Evolutionary conservation across 2,329 filamentous ascomycete species (phyloP).

Genomic region (Fusarium brevicatenulatum): DNA sequence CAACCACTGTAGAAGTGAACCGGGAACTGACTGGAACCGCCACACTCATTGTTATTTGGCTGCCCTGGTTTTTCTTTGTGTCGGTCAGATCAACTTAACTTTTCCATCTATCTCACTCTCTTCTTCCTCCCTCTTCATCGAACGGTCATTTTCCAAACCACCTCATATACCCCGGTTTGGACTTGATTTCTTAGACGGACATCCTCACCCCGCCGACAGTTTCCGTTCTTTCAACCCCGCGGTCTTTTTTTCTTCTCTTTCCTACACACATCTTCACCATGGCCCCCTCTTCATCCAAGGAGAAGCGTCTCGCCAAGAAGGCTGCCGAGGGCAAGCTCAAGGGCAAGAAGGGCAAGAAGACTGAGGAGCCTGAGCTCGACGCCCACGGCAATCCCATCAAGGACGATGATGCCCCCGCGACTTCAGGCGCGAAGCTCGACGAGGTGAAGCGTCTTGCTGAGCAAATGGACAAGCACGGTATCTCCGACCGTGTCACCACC

Average conservation of each 20-base stretch:
- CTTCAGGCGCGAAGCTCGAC: slow-evolving; percentile 76
- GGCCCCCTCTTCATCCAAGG: slow-evolving; percentile 74
- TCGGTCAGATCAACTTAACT: slow-evolving; percentile 31
- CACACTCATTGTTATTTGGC: slow-evolving; percentile 41
- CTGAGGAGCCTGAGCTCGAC: slow-evolving; percentile 75
- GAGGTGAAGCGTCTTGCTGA: slow-evolving; percentile 87
- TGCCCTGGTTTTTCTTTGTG: slow-evolving; percentile 37
- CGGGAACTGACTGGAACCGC: slow-evolving; percentile 44
- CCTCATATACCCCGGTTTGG: slow-evolving; percentile 40
- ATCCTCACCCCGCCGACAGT: slow-evolving; percentile 37
- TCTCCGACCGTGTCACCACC: slow-evolving; percentile 97
- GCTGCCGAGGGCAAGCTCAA: slow-evolving; percentile 74
- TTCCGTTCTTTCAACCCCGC: slow-evolving; percentile 44
- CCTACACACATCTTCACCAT: slow-evolving; percentile 51
- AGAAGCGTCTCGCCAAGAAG: slow-evolving; percentile 78
- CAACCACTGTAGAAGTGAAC: slow-evolving; percentile 33
- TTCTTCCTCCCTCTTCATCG: slow-evolving; percentile 32
- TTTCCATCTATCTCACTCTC: slow-evolving; percentile 27
- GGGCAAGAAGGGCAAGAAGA: slow-evolving; percentile 75
- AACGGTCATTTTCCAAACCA: slow-evolving; percentile 39
- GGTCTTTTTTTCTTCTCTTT: slow-evolving; percentile 26
- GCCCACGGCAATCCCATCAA: slow-evolving; percentile 66
- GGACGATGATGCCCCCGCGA: slow-evolving; percentile 72
- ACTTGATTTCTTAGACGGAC: slow-evolving; percentile 35
- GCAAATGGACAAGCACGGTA: slow-evolving; percentile 95